Evolutionary conservation across 2,329 filamentous ascomycete genomes (phyloP).

Genomic region (Teratosphaeria viscida): DNA sequence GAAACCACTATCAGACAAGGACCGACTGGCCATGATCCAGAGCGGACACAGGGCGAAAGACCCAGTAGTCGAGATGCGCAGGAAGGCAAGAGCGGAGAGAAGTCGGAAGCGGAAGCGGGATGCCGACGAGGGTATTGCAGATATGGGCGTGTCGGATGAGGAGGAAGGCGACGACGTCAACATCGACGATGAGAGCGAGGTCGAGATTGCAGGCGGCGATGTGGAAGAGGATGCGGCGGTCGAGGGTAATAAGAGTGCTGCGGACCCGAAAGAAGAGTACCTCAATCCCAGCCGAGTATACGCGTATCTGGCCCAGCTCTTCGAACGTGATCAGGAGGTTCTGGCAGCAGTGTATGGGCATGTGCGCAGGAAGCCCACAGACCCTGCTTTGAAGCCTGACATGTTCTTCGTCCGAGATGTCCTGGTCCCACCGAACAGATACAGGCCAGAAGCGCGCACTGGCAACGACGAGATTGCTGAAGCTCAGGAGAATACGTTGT

Average conservation of each 20-base stretch:
- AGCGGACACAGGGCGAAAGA: conserved; percentile 57
- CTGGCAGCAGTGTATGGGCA: conserved; percentile 64
- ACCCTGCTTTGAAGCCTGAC: conserved; percentile 36
- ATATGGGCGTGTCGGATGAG: conserved; percentile 45
- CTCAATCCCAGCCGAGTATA: conserved; percentile 76
- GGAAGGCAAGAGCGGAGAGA: conserved; percentile 29
- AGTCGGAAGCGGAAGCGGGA: conserved; percentile 38
- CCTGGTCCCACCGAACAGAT: conserved; percentile 85
- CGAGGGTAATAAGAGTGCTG: conserved; percentile 20
- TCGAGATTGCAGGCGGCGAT: conserved; percentile 35
- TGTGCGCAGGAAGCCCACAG: conserved; percentile 3
- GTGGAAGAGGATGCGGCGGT: conserved; percentile 39
- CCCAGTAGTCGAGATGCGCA: conserved; percentile 51
- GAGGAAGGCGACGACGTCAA: conserved; percentile 31
- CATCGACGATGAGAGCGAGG: conserved; percentile 28
- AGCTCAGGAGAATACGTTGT: conserved; percentile 69
- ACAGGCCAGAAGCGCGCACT: conserved; percentile 74
- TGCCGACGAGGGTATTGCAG: conserved; percentile 60
- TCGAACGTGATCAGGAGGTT: conserved; percentile 78
- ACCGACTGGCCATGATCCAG: conserved; percentile 66
- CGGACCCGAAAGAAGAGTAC: conserved; percentile 54
- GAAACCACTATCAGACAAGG: conserved; percentile 63
- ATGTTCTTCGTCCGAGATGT: conserved; percentile 91
- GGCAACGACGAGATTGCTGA: conserved; percentile 76
- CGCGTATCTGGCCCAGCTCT: conserved; percentile 66